A percentile compares a stretch with the other conserved stretches of the same genome.
phyloP scores from a whole-genome alignment of 2,329 filamentous ascomycete genomes.

The Colletotrichum zoysiae region DNA sequence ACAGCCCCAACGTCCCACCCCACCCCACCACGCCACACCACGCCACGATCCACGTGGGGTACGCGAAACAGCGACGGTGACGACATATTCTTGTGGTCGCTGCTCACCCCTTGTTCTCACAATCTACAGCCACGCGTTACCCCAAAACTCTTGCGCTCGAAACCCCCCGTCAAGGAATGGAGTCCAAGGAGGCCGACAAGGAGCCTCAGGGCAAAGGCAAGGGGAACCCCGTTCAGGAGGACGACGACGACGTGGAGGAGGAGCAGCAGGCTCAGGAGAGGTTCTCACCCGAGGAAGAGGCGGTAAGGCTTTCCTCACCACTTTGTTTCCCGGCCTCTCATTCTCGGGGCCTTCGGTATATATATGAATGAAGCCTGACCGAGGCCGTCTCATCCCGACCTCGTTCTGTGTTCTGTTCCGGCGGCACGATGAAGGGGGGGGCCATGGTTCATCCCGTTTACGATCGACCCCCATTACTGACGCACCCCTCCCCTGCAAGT shows the following conservation, averaged over 20 bases:
- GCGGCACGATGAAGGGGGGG: not conserved
- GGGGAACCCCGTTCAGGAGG: conserved; percentile 26
- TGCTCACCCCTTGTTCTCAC: not conserved
- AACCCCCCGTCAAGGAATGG: conserved; percentile 14
- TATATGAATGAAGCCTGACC: too few relatives aligned
- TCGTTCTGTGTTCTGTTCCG: not conserved
- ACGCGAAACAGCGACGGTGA: conserved; percentile 27
- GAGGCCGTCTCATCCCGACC: not conserved
- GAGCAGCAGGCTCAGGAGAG: conserved; percentile 48
- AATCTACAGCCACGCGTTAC: not conserved
- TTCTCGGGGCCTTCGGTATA: not conserved
- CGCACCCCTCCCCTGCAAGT: conserved; percentile 54
- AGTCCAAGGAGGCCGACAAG: conserved; percentile 15
- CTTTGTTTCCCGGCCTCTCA: not conserved
- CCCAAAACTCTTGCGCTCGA: conserved; percentile 9
- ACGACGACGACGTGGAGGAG: conserved; percentile 46
- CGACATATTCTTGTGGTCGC: conserved; percentile 25
- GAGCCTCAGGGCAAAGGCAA: conserved; percentile 36
- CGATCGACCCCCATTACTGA: not conserved
- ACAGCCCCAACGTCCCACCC: conserved; percentile 29
- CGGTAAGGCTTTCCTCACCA: conserved; percentile 53
- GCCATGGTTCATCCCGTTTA: not conserved
- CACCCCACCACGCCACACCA: not conserved
- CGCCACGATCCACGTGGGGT: conserved; percentile 29
- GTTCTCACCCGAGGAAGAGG: conserved; percentile 69